Evolutionary conservation across 2,329 filamentous ascomycete genomes (phyloP), one percentile per base, ranked within the genome.

Genomic region (Cryphonectria nitschkei): DNA sequence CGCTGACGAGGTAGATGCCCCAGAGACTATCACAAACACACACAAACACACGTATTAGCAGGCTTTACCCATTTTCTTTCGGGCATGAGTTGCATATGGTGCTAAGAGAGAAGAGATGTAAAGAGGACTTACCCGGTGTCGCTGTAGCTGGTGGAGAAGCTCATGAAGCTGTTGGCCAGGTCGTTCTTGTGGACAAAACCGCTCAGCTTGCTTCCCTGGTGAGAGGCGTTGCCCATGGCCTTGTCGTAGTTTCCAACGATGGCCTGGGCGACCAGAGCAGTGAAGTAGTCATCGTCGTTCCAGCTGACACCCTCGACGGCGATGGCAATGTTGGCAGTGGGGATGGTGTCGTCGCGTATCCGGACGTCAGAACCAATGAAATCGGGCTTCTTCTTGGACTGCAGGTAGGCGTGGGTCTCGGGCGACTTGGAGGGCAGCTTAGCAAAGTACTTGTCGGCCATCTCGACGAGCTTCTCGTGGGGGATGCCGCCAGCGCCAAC

Each of bases 181-280:
- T 95, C 92, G 85, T 98, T 90, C 85, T 97, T 91, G 88, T 97
- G 93, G 76, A 99, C 92, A 79, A 96, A 94, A 75, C 92, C 91
- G 87, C 94, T 97, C 78, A 99, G 93, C 89, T 97, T 98, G 93
- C 94, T 97, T 79, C 97, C 96, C 80, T 98, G 92, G 87, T 98
- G 96, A 75, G 95, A 92, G 72, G 96, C 96, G 84, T 96, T 97
- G 80, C 97, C 96, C 90, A 98, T 95, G 77, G 96, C 93, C 85
- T 96, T 96, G 87, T 99, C 96, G 91, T 97, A 99, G 91, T 99
- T 99, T 81, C 96, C 96, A 76, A 99, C 95, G 78, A 99, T 98
- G 78, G 96, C 96, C 88, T 99, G 96, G 71, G 96, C 94, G 76
- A 99, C 95, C 70, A 99, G 89, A 74, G 93, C 97, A 77, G 96